Conservation (phyloP, 176 grass and related monocot species). For the Zoysia pacifica region DNA sequence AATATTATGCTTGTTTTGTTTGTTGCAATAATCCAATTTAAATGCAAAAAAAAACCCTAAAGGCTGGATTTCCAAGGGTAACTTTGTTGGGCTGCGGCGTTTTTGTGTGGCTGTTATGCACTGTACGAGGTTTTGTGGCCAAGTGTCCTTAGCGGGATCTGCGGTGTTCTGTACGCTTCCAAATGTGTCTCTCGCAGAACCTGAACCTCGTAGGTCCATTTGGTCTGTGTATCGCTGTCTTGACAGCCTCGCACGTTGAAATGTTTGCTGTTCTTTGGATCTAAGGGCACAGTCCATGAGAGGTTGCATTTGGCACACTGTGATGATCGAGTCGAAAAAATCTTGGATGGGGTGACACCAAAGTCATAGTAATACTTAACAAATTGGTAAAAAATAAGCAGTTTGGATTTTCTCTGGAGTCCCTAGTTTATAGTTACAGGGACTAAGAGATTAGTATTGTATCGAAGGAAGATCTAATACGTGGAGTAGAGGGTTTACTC, state of each 20-base stretch:
- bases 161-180: neutral
- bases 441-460: too few relatives aligned
- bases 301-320: neutral
- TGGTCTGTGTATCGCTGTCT: neutral
- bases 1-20: neutral
- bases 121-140: neutral
- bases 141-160: neutral
- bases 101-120: neutral
- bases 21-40: neutral
- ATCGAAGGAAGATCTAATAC: too few relatives aligned
- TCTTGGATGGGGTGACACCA: too few relatives aligned
- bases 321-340: too few relatives aligned
- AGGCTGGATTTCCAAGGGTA: slow-evolving; percentile 36
- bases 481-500: too few relatives aligned
- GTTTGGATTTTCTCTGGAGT: too few relatives aligned
- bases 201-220: neutral
- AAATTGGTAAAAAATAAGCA: too few relatives aligned
- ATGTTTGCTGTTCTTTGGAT: neutral
- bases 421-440: too few relatives aligned
- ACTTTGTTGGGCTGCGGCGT: neutral
- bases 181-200: neutral
- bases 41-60: neutral
- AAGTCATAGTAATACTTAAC: too few relatives aligned
- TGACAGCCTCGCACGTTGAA: neutral
- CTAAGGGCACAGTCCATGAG: neutral